A percentile compares a stretch with the other conserved stretches of the same genome.
Evolutionary conservation across 2,329 filamentous ascomycete species (phyloP).

Genomic region (Ophiostoma fasciatum): DNA sequence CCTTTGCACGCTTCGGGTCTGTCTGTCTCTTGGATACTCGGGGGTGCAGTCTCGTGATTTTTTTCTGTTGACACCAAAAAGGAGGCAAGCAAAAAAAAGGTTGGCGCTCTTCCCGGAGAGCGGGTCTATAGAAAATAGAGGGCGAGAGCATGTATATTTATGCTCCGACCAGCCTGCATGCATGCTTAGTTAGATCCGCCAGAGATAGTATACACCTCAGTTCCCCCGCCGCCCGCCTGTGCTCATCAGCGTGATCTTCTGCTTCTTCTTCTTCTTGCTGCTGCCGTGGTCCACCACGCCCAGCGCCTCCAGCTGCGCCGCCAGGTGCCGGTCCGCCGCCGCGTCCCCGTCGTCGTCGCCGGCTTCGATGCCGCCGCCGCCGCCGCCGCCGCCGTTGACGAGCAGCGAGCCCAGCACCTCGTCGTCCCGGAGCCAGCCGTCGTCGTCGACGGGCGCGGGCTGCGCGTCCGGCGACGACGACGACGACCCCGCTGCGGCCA

Average conservation of each 20-base stretch:
- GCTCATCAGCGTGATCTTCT: conserved; percentile 60
- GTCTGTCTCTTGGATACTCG: too few species aligned
- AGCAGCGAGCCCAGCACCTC: conserved; percentile 3
- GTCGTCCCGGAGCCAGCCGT: conserved; percentile 3
- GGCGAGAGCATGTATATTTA: too few species aligned
- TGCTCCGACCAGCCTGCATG: too few species aligned
- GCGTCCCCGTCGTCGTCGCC: conserved; percentile 37
- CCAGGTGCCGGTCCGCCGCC: conserved; percentile 34
- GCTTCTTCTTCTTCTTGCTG: conserved; percentile 53
- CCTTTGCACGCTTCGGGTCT: too few species aligned
- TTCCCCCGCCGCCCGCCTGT: conserved; percentile 39
- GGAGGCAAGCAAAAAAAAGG: not conserved
- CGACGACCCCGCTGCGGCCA: conserved; percentile 24
- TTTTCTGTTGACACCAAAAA: too few species aligned
- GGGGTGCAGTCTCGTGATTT: too few species aligned
- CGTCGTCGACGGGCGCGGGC: conserved; percentile 39
- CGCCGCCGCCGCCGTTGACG: not conserved
- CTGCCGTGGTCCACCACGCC: conserved; percentile 23
- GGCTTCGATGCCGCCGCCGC: conserved; percentile 70
- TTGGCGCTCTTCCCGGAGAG: too few species aligned
- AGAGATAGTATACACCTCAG: too few species aligned
- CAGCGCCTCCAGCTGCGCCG: conserved; percentile 42
- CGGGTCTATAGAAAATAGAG: not conserved
- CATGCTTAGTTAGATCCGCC: too few species aligned
- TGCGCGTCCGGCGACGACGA: not conserved